Percentiles rank a stretch among this genome's conserved stretches.
Conservation (phyloP, 129 eudicot genomes). For the Gnaphalium uliginosum region DNA sequence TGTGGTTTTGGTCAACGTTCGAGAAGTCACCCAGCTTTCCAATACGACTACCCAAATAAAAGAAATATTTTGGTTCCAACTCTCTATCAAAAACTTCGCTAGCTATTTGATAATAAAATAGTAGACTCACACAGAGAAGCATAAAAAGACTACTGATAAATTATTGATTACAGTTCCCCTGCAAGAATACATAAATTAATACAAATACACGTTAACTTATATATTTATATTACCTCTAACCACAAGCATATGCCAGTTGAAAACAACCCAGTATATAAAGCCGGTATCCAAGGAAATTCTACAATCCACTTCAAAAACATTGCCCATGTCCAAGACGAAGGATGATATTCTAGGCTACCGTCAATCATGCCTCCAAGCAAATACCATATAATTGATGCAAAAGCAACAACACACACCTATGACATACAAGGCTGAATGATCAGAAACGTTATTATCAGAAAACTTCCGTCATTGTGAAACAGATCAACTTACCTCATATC, state of each 20-base stretch:
- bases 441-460: too few species aligned
- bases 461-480: too few species aligned
- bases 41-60: not conserved
- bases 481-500: slow-evolving; percentile 62
- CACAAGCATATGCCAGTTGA: slow-evolving; percentile 85
- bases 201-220: slow-evolving; percentile 69
- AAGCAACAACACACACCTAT: slow-evolving; percentile 73
- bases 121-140: not conserved
- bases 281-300: slow-evolving; percentile 86
- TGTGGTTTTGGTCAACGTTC: too few species aligned
- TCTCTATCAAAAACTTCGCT: not conserved
- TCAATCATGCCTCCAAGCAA: slow-evolving; percentile 46
- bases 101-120: not conserved
- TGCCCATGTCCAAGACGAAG: slow-evolving; percentile 65
- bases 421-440: too few species aligned
- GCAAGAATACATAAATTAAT: too few species aligned
- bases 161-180: not conserved
- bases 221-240: slow-evolving; percentile 53
- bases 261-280: slow-evolving; percentile 72
- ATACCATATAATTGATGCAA: slow-evolving; percentile 63
- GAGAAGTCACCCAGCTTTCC: too few species aligned
- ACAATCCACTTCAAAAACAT: slow-evolving; percentile 42
- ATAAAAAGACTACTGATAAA: not conserved
- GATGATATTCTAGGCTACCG: slow-evolving; percentile 42
- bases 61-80: not conserved